Percentiles rank a stretch among this genome's conserved stretches.
phyloP scores from a whole-genome alignment of 306 rosid species.

The Prunus mira region DNA sequence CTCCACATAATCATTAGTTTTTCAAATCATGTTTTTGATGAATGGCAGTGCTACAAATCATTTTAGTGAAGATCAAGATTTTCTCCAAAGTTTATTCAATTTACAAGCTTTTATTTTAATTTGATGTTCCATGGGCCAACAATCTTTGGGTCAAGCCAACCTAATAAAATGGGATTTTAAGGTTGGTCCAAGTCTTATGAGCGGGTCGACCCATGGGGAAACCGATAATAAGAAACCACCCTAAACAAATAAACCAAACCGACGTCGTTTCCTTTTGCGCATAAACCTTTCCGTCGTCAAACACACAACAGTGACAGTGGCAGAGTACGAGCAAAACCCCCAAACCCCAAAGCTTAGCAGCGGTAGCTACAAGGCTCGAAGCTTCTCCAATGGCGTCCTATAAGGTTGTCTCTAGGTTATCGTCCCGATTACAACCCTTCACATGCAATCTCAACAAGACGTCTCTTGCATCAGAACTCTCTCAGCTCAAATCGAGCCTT shows the following conservation, averaged over 20 bases:
- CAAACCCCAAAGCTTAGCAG: neutral
- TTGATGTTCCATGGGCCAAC: no score
- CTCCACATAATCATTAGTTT: no score
- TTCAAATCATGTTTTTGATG: no score
- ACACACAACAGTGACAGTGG: neutral
- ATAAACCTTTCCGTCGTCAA: neutral
- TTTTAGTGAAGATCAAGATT: no score
- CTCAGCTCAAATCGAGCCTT: slow-evolving; percentile 30
- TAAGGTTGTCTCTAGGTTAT: slow-evolving; percentile 49
- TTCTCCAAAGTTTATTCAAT: no score
- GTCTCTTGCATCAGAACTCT: slow-evolving; percentile 23
- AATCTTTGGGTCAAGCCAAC: no score
- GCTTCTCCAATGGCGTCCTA: slow-evolving; percentile 51
- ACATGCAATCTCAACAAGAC: slow-evolving; percentile 35
- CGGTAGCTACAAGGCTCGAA: neutral
- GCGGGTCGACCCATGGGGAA: neutral
- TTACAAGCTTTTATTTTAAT: no score
- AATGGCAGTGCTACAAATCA: no score
- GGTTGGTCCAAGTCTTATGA: neutral
- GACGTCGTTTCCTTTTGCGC: neutral
- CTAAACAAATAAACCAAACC: neutral
- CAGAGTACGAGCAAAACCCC: neutral
- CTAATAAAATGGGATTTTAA: no score
- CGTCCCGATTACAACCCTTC: slow-evolving; percentile 45
- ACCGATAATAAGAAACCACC: neutral